A percentile compares a stretch with the other conserved stretches of the same genome.
Evolutionary conservation across 441 rosid genomes (phyloP).

Genomic region (Syzygium syzygioides): DNA sequence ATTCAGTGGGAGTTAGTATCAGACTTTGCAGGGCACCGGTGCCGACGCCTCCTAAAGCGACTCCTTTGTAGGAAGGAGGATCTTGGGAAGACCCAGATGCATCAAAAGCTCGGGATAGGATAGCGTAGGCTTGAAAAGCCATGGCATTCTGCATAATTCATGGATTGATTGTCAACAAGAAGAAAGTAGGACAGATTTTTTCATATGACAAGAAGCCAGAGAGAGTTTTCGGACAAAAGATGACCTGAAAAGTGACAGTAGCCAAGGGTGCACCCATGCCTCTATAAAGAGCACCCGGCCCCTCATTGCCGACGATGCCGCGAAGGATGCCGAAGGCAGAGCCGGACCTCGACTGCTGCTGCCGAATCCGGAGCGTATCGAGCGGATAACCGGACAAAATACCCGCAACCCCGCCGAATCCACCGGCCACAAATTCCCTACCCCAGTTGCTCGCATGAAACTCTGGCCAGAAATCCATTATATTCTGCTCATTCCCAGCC

Average conservation of each 20-base stretch:
- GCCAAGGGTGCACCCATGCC: constrained; percentile 97
- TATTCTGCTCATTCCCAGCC: neutral
- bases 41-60: constrained; percentile 75
- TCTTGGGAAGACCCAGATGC: constrained; percentile 33
- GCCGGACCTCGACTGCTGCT: constrained; percentile 56
- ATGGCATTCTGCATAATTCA: constrained; percentile 71
- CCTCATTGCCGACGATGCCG: constrained; percentile 46
- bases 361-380: constrained; percentile 79
- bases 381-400: constrained; percentile 87
- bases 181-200: neutral
- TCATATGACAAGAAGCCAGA: neutral
- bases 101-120: constrained; percentile 72
- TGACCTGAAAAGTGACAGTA: constrained; percentile 90
- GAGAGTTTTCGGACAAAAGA: neutral
- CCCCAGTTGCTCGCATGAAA: constrained; percentile 73
- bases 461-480: constrained; percentile 87
- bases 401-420: constrained; percentile 94
- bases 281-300: constrained; percentile 68
- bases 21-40: constrained; percentile 88
- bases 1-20: constrained; percentile 72
- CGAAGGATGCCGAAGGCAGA: constrained; percentile 69
- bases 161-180: neutral
- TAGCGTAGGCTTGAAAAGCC: constrained; percentile 89
- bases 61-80: constrained; percentile 86
- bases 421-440: constrained; percentile 86